A percentile compares a stretch with the other conserved stretches of the same genome.
These are phyloP conservation scores for Solanum chiquidenum DNA, from an alignment of 257 asterid genomes.

Conservation along the genomic window DNA sequence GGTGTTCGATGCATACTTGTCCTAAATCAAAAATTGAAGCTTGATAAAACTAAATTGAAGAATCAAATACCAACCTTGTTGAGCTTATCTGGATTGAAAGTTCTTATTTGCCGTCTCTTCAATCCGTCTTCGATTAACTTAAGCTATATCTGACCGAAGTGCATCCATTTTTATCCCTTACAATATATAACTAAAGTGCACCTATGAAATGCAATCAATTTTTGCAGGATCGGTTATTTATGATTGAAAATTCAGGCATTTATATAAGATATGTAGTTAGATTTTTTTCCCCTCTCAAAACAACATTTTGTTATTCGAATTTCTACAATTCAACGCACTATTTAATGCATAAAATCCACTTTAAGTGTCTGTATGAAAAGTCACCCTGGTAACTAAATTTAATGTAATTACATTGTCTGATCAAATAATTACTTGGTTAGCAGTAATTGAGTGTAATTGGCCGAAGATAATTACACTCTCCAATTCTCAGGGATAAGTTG, in stretches of 20 bases:
- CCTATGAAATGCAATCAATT: not conserved
- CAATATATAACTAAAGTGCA: not conserved
- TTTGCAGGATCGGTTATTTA: not conserved
- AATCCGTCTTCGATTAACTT: too few relatives aligned
- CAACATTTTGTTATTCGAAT: not conserved
- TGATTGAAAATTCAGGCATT: too few relatives aligned
- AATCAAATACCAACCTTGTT: not conserved
- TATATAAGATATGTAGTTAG: too few relatives aligned
- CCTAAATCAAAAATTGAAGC: not conserved
- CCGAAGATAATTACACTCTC: too few relatives aligned
- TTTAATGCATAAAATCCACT: not conserved
- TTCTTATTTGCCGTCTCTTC: not conserved
- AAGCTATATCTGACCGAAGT: not conserved
- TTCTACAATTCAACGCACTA: not conserved
- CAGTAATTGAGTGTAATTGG: too few relatives aligned
- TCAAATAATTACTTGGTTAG: too few relatives aligned
- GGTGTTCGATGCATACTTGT: not conserved
- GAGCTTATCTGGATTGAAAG: not conserved
- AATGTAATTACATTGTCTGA: too few relatives aligned
- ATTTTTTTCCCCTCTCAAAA: too few relatives aligned
- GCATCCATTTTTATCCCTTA: not conserved
- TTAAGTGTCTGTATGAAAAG: not conserved
- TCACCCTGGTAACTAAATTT: not conserved
- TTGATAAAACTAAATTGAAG: too few relatives aligned
- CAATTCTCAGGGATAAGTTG: too few relatives aligned